These are phyloP conservation scores for Gossypium rotundifolium DNA, from an alignment of 345 rosid genomes.

Conservation along the genomic window DNA sequence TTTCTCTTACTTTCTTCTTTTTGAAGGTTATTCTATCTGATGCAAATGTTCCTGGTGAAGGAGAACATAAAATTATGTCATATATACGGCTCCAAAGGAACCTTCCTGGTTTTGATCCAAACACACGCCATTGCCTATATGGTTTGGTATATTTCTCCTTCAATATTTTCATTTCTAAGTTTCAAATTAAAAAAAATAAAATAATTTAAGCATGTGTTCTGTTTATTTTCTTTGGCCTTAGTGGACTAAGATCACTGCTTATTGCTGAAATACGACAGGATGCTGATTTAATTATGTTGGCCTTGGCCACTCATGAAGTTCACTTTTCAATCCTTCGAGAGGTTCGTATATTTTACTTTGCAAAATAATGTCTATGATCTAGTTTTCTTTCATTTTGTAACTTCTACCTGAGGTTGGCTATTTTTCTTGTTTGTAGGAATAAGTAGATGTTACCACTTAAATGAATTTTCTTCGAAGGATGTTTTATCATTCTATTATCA, in stretches of 20 bases:
- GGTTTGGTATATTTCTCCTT: conserved; percentile 75
- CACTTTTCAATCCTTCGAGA: conserved; percentile 96
- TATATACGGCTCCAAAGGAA: conserved; percentile 86
- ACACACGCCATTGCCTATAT: conserved; percentile 86
- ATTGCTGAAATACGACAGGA: conserved; percentile 46
- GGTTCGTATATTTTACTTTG: conserved; percentile 36
- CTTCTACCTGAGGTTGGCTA: background rate
- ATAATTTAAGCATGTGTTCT: background rate
- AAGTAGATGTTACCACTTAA: background rate
- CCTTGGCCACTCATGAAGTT: conserved; percentile 90
- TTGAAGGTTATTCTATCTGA: conserved; percentile 93
- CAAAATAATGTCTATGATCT: background rate
- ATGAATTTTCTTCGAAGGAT: background rate
- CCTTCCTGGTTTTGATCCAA: conserved; percentile 84
- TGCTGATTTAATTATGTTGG: conserved; percentile 97
- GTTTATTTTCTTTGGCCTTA: conserved; percentile 7
- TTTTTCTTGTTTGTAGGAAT: background rate
- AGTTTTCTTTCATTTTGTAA: background rate
- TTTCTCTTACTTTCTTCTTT: conserved; percentile 21
- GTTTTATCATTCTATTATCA: background rate
- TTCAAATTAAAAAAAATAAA: background rate
- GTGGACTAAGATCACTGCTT: conserved; percentile 9
- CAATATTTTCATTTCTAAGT: background rate
- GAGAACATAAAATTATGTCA: conserved; percentile 96
- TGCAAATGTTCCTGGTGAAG: conserved; percentile 99